phyloP scores from a whole-genome alignment of 139 green algal species.

The Chlamydomonas incerta region DNA sequence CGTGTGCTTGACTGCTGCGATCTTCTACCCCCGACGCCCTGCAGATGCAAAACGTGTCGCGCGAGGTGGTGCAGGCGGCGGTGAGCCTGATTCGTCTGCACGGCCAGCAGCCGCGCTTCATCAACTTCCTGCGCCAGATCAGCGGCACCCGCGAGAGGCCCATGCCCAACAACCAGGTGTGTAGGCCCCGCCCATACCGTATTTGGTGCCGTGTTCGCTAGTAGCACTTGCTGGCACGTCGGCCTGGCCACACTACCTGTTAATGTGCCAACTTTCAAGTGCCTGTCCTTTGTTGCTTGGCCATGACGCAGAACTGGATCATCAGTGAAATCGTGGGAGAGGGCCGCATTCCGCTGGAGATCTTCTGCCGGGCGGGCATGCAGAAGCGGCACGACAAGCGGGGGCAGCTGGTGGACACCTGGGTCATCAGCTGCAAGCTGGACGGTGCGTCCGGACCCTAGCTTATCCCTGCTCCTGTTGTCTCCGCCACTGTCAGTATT shows the following conservation, averaged over 20 bases:
- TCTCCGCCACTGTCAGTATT: too few relatives aligned
- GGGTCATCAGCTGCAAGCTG: slow-evolving; percentile 16
- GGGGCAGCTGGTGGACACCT: slow-evolving; percentile 1
- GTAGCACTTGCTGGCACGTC: too few relatives aligned
- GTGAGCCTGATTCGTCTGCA: slow-evolving; percentile 32
- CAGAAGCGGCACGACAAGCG: not conserved
- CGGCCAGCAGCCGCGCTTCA: slow-evolving; percentile 43
- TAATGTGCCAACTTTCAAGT: too few relatives aligned
- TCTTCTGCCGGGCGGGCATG: slow-evolving; percentile 23
- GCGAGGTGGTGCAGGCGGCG: slow-evolving; percentile 22
- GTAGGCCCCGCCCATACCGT: too few relatives aligned
- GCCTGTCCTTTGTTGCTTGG: too few relatives aligned
- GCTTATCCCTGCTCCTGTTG: not conserved
- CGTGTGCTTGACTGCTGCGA: too few relatives aligned
- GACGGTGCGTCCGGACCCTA: too few relatives aligned
- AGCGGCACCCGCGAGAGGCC: slow-evolving; percentile 41
- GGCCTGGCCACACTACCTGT: too few relatives aligned
- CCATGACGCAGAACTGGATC: slow-evolving; percentile 40
- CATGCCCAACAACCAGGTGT: slow-evolving; percentile 50
- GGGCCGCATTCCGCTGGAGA: slow-evolving; percentile 5
- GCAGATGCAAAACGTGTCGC: slow-evolving; percentile 3
- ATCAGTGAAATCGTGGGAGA: slow-evolving; percentile 25
- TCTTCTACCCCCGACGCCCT: too few relatives aligned
- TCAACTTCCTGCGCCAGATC: slow-evolving; percentile 53
- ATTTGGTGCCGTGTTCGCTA: too few relatives aligned